Evolutionary conservation across 768 basidiomycete genomes (phyloP), one percentile per base, ranked within the genome.

Genomic region (Boletellus emodensis): DNA sequence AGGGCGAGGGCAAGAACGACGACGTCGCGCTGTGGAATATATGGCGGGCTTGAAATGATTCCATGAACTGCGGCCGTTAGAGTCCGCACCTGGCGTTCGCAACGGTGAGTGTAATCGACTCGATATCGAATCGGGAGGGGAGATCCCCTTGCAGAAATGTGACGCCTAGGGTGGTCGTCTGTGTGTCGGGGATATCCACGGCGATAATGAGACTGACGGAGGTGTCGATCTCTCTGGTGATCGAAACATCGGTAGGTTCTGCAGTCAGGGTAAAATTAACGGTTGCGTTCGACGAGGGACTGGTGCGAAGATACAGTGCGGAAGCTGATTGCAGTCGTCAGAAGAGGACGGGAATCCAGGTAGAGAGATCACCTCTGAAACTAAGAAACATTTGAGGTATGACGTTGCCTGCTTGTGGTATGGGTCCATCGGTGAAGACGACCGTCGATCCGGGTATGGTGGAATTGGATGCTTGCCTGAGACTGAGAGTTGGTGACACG

Each of bases 361-460:
- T 2, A 14, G 32, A 18, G 5, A n/a, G 18, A 40, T 47, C 55
- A 80, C 82, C 82, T 69, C 70, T 71, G 65, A 82, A 80, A 30
- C 67, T 70, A 48, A 84, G 61, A 58, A 82, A 83, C 68, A 83
- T 69, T 51, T 83, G 82, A 2, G 81, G 82, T 50, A 80, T 63
- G 35, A 79, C 71, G 48, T 74, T 63, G 18, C 62, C 71, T 14
- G 73, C 65, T 36, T 63, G 65, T 35, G 71, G 59, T 56, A 70
- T 68, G 6, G 79, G 76, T 2, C 81, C 81, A 39, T 62, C 53
- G 17, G 79, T 77, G 34, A 72, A 65, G 24, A 67, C 57, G 10
- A 59, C 7, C 15, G 56, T 44, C 2, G 46, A 54, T 11, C 56
- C 64, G 18, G 49, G 32, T 37, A 38, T 26, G 4, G 54, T 48